Evolutionary conservation across 768 basidiomycete genomes (phyloP), one percentile per base, ranked within the genome.

Genomic region (Naganishia onofrii): DNA sequence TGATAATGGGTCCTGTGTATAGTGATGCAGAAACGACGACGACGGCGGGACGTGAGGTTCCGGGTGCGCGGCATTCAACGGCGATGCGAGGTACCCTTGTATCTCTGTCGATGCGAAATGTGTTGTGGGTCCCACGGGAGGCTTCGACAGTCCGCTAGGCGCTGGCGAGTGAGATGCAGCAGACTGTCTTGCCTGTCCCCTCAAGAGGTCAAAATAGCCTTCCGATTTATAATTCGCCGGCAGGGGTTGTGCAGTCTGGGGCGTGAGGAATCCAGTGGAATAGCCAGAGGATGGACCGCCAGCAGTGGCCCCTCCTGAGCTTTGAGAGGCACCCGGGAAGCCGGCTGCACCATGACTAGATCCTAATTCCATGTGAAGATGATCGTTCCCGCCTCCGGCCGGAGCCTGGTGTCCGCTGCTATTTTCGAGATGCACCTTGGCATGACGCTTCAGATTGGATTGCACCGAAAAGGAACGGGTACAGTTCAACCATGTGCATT

Each of bases 391-490:
- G 26, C 60, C 21, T 12, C 21, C 15, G 9, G n/a, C n/a, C n/a
- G n/a, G 13, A 29, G 42, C 38, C n/a, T 42, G 36, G 4, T 42
- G 60, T 26, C 63, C 46, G 34, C 31, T 42, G 26, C n/a, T n/a
- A n/a, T 73, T 73, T 6, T 73, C 53, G 26, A 76, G 72, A 69
- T 79, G 79, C 12, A 80, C 76, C 66, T 79, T 79, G 32, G 76
- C 77, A 70, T 80, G 78, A 48, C 80, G 73, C 38, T 78, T 78
- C 29, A 79, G 68, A 57, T 80, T 79, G 15, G 77, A 79, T 64
- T 79, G 77, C 17, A 80, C 79, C 13, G 77, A 79, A 68, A 80
- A 80, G 44, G 74, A 54, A 31, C 79, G 72, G 23, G 75, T 55
- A 69, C 78, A 79, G 10, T 74, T 67, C 0, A 77, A 77, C 63